These are phyloP conservation scores for Zelopaecilomyces penicillatus DNA, from an alignment of 2,329 filamentous ascomycete genomes.

Conservation along the genomic window DNA sequence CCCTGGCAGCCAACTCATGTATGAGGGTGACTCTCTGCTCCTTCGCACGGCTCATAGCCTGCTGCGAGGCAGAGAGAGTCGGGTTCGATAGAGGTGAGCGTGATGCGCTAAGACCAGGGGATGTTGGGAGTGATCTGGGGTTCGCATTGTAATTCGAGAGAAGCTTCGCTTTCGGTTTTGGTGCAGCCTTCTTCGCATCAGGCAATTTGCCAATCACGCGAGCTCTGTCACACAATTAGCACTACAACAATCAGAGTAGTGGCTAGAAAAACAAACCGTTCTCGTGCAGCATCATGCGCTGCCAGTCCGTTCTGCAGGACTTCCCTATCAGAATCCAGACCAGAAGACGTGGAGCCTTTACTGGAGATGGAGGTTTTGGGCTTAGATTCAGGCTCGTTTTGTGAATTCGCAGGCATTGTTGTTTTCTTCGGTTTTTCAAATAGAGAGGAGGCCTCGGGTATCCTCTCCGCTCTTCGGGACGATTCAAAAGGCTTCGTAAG, in stretches of 20 bases:
- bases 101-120: conserved; percentile 46
- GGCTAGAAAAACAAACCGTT: conserved; percentile 23
- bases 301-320: conserved; percentile 36
- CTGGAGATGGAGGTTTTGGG: conserved; percentile 21
- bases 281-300: conserved; percentile 26
- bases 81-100: conserved; percentile 46
- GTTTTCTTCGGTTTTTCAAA: conserved; percentile 30
- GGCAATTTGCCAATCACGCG: conserved; percentile 27
- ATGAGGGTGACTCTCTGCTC: conserved; percentile 46
- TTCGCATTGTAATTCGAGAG: conserved; percentile 32
- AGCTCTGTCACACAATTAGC: conserved; percentile 18
- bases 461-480: conserved; percentile 35
- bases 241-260: conserved; percentile 6
- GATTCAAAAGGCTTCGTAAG: conserved; percentile 43
- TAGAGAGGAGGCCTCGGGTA: conserved; percentile 44
- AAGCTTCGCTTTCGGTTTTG: conserved; percentile 35
- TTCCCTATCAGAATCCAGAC: conserved; percentile 41
- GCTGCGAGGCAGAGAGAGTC: conserved; percentile 41
- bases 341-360: conserved; percentile 31
- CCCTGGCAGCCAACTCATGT: conserved; percentile 50
- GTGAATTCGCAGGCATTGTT: conserved; percentile 18
- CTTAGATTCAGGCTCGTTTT: conserved; percentile 21
- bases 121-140: conserved; percentile 38
- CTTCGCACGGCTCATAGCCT: conserved; percentile 44
- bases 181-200: conserved; percentile 21